Evolutionary conservation across 164 flowering plant species (phyloP).

Genomic region (Dillenia suffruticosa): DNA sequence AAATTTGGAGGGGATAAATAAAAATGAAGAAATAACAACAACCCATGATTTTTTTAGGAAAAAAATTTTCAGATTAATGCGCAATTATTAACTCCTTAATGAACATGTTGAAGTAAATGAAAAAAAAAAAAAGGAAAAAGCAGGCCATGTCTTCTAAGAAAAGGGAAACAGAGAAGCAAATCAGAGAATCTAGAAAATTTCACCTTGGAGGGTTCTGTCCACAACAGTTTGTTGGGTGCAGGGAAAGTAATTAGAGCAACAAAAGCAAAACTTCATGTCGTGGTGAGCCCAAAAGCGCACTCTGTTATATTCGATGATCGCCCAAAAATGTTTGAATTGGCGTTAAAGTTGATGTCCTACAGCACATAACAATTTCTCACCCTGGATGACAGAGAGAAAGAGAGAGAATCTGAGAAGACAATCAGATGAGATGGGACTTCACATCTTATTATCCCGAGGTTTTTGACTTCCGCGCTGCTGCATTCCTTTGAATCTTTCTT

Average conservation of each 20-base stretch:
- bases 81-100: background rate
- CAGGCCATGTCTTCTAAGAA: background rate
- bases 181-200: background rate
- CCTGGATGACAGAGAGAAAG: no score
- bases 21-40: no score
- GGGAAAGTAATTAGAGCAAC: conserved; percentile 8
- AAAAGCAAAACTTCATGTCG: conserved; percentile 14
- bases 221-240: background rate
- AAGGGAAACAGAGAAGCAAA: background rate
- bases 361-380: no score
- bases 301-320: no score
- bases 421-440: no score
- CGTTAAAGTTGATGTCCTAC: no score
- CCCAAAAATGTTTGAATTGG: no score
- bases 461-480: no score
- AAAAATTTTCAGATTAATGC: background rate
- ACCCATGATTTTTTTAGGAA: background rate
- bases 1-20: no score
- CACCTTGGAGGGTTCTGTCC: background rate
- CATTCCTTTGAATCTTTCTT: no score
- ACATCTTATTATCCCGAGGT: no score
- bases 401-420: no score
- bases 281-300: background rate
- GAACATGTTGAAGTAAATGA: background rate
- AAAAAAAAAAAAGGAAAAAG: background rate